Base-by-base conservation (phyloP, 164 flowering plant species). In the Taxillus chinensis region DNA sequence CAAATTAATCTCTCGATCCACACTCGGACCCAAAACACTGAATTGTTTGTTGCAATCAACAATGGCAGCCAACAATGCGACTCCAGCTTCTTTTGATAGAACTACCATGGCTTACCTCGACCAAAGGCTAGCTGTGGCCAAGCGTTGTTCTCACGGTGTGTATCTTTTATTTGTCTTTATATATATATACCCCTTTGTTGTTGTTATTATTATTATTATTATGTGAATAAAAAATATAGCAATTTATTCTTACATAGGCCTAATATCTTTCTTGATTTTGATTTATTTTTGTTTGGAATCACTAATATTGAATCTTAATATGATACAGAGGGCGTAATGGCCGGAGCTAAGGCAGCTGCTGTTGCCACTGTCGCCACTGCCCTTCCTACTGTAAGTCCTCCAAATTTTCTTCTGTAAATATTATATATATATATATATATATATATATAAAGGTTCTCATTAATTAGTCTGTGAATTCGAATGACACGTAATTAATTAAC, bases 301-400 rank as follows among this genome's bases (percentile, higher is more conserved):
- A 27, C 27, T 27, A 2, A 27, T 27, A 27, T 27, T 27, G 27
- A 27, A 27, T 54, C 9, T 7, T 7, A 17, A 3, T 54, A 17
- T 54, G 5, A 54, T 53, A 64, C 75, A 86, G 91, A 90, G 73
- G 91, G 96, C 15, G 93, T 80, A 5, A 66, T 79, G 51, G 93
- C 93, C 7, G 96, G 96, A 72, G 93, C 91, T 0, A 90, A 85
- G 68, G 96, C 96, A 45, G 96, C 96, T 55, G 82, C 77, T 50
- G 60, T 83, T 59, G 96, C 96, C 2, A 67, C 71, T 27, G 66
- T 90, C 73, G 93, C 90, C n/a, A 62, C 93, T 63, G 96, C 93
- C 12, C 74, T 90, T 65, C 96, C 96, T 62, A 90, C 96, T 67
- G 96, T 89, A 71, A 83, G 81, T 70, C 53, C 8, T 50, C 56